Percentiles rank a stretch among this genome's conserved stretches.
These are phyloP conservation scores for Corynespora cassiicola DNA, from an alignment of 2,329 filamentous ascomycete genomes.

Conservation along the genomic window DNA sequence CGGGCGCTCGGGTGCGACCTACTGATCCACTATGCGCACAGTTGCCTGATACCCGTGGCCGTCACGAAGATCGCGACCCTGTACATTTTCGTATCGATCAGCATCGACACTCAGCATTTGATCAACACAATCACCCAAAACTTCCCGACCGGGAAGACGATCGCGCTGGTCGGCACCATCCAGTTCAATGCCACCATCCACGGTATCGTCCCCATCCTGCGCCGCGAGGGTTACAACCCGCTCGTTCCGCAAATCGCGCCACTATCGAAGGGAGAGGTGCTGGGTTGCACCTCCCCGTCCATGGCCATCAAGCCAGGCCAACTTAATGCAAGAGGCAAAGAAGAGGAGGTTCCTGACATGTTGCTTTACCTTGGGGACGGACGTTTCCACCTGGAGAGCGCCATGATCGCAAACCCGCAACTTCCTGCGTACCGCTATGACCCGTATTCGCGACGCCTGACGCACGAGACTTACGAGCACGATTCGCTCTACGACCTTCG, in stretches of 20 bases:
- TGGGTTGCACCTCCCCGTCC: slow-evolving; percentile 91
- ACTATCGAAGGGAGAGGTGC: slow-evolving; percentile 90
- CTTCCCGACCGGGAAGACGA: slow-evolving; percentile 81
- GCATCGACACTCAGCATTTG: slow-evolving; percentile 89
- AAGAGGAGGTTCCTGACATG: slow-evolving; percentile 62
- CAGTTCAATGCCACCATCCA: slow-evolving; percentile 99
- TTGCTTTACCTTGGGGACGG: slow-evolving; percentile 92
- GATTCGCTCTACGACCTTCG: slow-evolving; percentile 86
- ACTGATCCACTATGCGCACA: slow-evolving; percentile 95
- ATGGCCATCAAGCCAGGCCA: slow-evolving; percentile 42
- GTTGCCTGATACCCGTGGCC: slow-evolving; percentile 93
- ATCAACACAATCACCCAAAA: slow-evolving; percentile 87
- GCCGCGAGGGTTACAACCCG: slow-evolving; percentile 83
- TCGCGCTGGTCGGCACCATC: slow-evolving; percentile 95
- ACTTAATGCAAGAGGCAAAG: slow-evolving; percentile 55
- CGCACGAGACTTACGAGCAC: slow-evolving; percentile 90
- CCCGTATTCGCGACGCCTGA: slow-evolving; percentile 90
- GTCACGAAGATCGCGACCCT: slow-evolving; percentile 96
- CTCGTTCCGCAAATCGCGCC: slow-evolving; percentile 92
- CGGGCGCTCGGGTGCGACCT: slow-evolving; percentile 92
- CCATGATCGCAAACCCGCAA: slow-evolving; percentile 97
- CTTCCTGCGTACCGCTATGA: slow-evolving; percentile 96
- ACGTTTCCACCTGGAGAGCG: slow-evolving; percentile 93
- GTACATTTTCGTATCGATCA: slow-evolving; percentile 98
- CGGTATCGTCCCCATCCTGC: slow-evolving; percentile 77